phyloP scores from a whole-genome alignment of 768 basidiomycete species.

The Boletus vermiculosoides region DNA sequence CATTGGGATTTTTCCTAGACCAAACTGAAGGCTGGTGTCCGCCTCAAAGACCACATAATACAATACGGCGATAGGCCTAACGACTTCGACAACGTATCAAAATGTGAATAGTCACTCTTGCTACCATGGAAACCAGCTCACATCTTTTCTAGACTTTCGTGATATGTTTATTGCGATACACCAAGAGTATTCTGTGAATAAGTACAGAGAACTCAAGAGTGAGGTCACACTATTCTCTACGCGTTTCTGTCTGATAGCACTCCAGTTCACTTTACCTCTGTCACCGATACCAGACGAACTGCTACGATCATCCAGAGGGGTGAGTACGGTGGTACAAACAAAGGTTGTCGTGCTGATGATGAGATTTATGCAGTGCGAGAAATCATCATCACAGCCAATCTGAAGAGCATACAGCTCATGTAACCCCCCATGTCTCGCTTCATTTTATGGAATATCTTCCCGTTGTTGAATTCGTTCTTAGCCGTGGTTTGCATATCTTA shows the following conservation, averaged over 20 bases:
- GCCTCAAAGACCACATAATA: constrained; percentile 64
- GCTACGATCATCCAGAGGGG: constrained; percentile 72
- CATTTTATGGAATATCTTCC: constrained; percentile 1
- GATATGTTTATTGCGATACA: constrained; percentile 72
- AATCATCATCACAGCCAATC: constrained; percentile 65
- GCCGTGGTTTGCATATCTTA: constrained; percentile 17
- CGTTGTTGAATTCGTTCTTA: constrained; percentile 10
- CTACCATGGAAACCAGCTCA: not conserved
- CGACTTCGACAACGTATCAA: constrained; percentile 72
- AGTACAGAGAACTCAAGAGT: constrained; percentile 72
- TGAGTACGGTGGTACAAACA: constrained; percentile 33
- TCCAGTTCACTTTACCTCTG: constrained; percentile 75
- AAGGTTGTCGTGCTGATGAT: constrained; percentile 1
- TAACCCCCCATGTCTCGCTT: constrained; percentile 10
- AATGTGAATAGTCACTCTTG: constrained; percentile 49
- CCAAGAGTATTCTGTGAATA: constrained; percentile 65
- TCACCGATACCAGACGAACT: constrained; percentile 77
- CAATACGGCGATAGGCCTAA: constrained; percentile 75
- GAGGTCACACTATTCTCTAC: constrained; percentile 23
- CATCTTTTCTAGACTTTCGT: constrained; percentile 55
- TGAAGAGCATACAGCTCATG: constrained; percentile 50
- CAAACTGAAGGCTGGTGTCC: constrained; percentile 76
- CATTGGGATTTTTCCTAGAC: constrained; percentile 38
- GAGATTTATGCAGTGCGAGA: constrained; percentile 51
- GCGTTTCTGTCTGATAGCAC: constrained; percentile 8